Evolutionary conservation across 2,329 filamentous ascomycete species (phyloP).

Genomic region (Arachnopeziza araneosa): DNA sequence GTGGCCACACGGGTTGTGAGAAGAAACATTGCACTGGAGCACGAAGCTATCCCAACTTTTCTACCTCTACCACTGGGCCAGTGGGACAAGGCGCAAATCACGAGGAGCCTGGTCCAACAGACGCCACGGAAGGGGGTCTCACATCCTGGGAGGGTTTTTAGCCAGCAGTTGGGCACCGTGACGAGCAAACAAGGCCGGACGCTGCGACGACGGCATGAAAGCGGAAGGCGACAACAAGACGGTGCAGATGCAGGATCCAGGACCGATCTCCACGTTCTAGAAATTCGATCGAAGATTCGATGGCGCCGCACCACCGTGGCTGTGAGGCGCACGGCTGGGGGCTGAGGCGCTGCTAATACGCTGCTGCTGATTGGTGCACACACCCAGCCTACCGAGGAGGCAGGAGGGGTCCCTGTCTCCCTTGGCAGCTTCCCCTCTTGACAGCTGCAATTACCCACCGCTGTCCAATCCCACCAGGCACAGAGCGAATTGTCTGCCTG

Average conservation of each 20-base stretch:
- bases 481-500: neutral
- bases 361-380: neutral
- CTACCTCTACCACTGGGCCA: neutral
- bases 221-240: neutral
- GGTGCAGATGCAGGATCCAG: neutral
- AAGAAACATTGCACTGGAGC: neutral
- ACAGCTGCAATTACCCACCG: no score
- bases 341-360: neutral
- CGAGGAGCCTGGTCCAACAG: neutral
- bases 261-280: neutral
- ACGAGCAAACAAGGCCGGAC: neutral
- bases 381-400: no score
- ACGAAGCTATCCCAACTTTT: neutral
- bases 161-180: neutral
- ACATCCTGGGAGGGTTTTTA: neutral
- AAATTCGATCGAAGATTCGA: neutral
- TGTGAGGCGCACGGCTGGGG: neutral
- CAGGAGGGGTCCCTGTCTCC: no score
- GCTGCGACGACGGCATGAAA: neutral
- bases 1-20: neutral
- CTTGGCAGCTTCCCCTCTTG: no score
- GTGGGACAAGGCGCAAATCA: neutral
- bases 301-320: no score
- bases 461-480: no score
- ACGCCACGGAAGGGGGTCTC: neutral